These are phyloP conservation scores for Colletotrichum paranaense DNA, from an alignment of 2,329 filamentous ascomycete species.

Conservation along the genomic window DNA sequence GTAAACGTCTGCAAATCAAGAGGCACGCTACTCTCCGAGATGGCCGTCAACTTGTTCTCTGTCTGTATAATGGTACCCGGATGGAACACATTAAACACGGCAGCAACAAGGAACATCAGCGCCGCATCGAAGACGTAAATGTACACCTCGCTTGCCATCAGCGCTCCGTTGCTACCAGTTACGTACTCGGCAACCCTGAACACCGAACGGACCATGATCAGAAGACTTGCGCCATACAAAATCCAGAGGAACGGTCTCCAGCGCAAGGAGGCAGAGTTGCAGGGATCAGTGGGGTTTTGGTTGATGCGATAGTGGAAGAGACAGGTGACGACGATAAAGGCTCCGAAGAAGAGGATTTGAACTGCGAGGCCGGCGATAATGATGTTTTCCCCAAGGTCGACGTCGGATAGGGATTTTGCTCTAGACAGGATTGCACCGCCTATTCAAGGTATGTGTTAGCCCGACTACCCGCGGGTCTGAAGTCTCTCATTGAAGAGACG, in stretches of 20 bases:
- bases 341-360: conserved; percentile 61
- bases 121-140: conserved; percentile 56
- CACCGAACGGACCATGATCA: conserved; percentile 57
- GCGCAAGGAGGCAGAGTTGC: conserved; percentile 16
- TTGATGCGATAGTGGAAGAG: conserved; percentile 52
- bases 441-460: neutral
- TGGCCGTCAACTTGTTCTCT: too few species aligned
- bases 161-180: conserved; percentile 51
- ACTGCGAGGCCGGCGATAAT: conserved; percentile 61
- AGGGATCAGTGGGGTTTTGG: conserved; percentile 35
- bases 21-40: too few species aligned
- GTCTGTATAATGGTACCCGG: conserved; percentile 29
- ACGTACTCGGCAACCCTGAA: conserved; percentile 60
- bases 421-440: neutral
- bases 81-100: conserved; percentile 38
- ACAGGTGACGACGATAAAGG: conserved; percentile 59
- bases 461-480: too few species aligned
- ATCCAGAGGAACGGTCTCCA: conserved; percentile 45
- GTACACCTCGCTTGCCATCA: conserved; percentile 52
- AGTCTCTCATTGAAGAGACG: neutral
- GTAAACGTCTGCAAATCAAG: too few species aligned
- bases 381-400: conserved; percentile 50
- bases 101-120: conserved; percentile 47
- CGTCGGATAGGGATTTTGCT: neutral
- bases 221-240: conserved; percentile 43